Evolutionary conservation across 768 basidiomycete species (phyloP).

Genomic region (Boletus sp.): DNA sequence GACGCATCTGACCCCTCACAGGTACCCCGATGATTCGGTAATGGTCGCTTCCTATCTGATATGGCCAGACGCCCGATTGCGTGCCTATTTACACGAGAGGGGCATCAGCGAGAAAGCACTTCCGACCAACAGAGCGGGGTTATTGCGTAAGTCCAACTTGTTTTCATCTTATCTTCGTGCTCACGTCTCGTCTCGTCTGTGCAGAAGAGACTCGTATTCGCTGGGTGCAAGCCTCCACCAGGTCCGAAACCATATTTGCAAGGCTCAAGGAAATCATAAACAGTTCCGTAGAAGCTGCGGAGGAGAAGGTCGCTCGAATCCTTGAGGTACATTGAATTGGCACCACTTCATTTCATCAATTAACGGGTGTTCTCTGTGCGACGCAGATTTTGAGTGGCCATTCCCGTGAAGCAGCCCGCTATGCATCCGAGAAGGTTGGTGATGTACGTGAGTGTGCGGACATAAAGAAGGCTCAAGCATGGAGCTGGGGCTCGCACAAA

Average conservation of each 20-base stretch:
- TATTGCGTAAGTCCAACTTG: slow-evolving; percentile 57
- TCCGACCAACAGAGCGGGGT: slow-evolving; percentile 65
- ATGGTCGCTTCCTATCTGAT: slow-evolving; percentile 66
- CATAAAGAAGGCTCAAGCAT: slow-evolving; percentile 16
- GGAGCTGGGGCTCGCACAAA: slow-evolving; percentile 23
- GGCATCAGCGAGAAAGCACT: slow-evolving; percentile 70
- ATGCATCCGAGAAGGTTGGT: slow-evolving; percentile 30
- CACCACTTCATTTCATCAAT: background rate
- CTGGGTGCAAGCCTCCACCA: slow-evolving; percentile 65
- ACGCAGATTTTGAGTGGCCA: slow-evolving; percentile 41
- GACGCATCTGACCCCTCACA: slow-evolving; percentile 25
- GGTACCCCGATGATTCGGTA: slow-evolving; percentile 49
- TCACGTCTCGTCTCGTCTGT: background rate
- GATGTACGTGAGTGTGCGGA: slow-evolving; percentile 22
- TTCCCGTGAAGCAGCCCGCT: slow-evolving; percentile 22
- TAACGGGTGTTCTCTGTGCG: background rate
- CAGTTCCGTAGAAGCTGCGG: slow-evolving; percentile 66
- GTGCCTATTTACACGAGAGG: slow-evolving; percentile 81
- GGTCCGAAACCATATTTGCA: slow-evolving; percentile 55
- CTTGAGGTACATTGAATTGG: slow-evolving; percentile 28
- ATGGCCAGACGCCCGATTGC: slow-evolving; percentile 93
- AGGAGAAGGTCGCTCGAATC: slow-evolving; percentile 65
- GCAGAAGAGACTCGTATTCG: slow-evolving; percentile 76
- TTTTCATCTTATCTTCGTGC: background rate
- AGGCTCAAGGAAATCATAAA: slow-evolving; percentile 67